Evolutionary conservation across 768 basidiomycete genomes (phyloP), one percentile per base, ranked within the genome.

Genomic region (Hericium erinaceus): DNA sequence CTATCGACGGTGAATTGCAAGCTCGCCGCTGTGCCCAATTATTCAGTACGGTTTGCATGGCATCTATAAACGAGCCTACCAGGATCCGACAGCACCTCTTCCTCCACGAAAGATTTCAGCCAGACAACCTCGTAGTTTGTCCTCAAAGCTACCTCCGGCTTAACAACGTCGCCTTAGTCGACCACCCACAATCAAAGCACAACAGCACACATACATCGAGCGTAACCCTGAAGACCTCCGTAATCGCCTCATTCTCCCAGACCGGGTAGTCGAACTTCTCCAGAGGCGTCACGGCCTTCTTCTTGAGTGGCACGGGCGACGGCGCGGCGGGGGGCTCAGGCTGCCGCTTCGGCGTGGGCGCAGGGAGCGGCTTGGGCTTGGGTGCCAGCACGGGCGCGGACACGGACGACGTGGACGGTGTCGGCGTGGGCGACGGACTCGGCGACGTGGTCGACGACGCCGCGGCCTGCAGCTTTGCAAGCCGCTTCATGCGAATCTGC

Each of bases 401-500:
- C 18, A 65, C 54, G 38, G 69, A 66, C 53, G 64, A 62, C 37
- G 68, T 64, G 46, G 70, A 57, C 22, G 69, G 63, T 12, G 75
- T 52, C 12, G 75, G 58, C 12, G 76, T 65, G 11, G 79, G 66
- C 9, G 79, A 69, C 0, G 77, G 65, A 12, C 61, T 68, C 33
- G 76, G 60, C 10, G 56, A 39, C 2, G 39, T 37, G 52, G 62
- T 63, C 24, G 68, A 54, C 40, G 72, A 72, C 44, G 73, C 61
- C 46, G 72, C 64, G 40, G 67, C 74, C 66, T 89, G 87, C 8
- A 98, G 78, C 69, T 89, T 92, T 37, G 90, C 93, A 54, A 98
- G 78, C 57, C 95, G 84, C 72, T 95, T 95, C 69, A 92, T 74
- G 62, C 93, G 90, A 67, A 97, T 95, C 94, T 95, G 64, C 13